Base-by-base conservation (phyloP, 495 filamentous ascomycete species). In the Aspergillus wentii region DNA sequence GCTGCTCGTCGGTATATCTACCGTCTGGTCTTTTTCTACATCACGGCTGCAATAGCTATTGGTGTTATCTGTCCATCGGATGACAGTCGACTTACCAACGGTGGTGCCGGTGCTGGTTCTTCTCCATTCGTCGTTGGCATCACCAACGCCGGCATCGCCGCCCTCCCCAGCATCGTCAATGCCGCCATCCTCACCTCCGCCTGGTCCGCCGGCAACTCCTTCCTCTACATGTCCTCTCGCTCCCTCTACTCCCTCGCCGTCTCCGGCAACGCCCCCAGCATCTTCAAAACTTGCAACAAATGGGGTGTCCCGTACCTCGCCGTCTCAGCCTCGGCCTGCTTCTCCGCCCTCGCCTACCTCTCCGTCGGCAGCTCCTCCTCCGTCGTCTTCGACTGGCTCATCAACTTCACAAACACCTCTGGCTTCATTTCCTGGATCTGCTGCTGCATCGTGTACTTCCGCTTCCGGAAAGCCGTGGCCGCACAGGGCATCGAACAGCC, bases 21-120 rank as follows among this genome's bases (percentile, higher is more conserved):
- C 71, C 84, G 88, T 34, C 84, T 95, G 52, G 56, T 83, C 37
- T 75, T 94, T 66, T 94, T 95, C 71, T 94, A 94, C 62, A 56
- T 74, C 30, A 51, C 78, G 14, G 73, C 63, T 8, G 69, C 71
- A 3, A 61, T 82, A 23, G 71, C 70, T 2, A 79, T 80, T 47
- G 78, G 78, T 36, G 68, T 82, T 3, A 65, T 75, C 27, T 68
- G 75, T 35, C 68, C 68, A 1, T 67, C 62, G 30, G 57, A 74
- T 35, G 75, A 85, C 40, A 8, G 35, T 0, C 46, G 56, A 13
- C 72, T 91, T 16, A 70, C 85, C 10, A 59, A 63, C 6, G 67
- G 64, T 17, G 60, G 66, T 11, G 59, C 58, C 4, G 66, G 58
- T 13, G 58, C 63, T n/a, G 68, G 64, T 14, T 67, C 72, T 10